These are phyloP conservation scores for Leishmania tropica DNA, from an alignment of 208 protist species.

Conservation along the genomic window DNA sequence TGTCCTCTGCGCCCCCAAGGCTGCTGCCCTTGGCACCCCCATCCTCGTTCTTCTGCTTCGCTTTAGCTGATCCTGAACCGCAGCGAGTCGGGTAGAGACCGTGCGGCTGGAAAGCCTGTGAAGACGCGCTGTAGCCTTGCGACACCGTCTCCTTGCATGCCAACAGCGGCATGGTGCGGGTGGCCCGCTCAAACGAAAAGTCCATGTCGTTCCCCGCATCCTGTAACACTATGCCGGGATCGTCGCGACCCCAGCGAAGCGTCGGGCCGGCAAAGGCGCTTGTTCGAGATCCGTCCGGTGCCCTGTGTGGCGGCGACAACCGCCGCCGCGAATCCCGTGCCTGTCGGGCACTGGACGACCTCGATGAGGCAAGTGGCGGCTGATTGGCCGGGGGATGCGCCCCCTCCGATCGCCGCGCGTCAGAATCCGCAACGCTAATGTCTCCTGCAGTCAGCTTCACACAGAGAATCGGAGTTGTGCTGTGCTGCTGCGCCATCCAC, in stretches of 20 bases:
- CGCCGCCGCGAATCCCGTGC: background rate
- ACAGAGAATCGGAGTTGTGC: conserved; percentile 7
- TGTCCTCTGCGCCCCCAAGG: background rate
- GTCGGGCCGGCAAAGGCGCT: background rate
- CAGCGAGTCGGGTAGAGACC: background rate
- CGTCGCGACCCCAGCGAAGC: conserved; percentile 24
- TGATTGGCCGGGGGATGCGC: background rate
- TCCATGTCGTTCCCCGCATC: conserved; percentile 24
- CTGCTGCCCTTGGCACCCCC: background rate
- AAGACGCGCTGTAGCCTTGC: background rate
- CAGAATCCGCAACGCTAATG: background rate
- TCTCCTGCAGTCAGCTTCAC: conserved; percentile 19
- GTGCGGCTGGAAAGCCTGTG: background rate
- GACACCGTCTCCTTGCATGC: conserved; percentile 17
- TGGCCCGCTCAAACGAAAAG: conserved; percentile 24
- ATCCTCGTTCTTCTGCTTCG: background rate
- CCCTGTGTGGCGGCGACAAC: background rate
- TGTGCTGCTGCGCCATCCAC: conserved; percentile 16
- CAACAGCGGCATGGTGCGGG: conserved; percentile 22
- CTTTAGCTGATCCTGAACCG: background rate
- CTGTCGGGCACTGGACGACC: background rate
- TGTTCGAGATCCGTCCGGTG: too few relatives aligned
- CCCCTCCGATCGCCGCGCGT: background rate
- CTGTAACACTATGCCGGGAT: conserved; percentile 17
- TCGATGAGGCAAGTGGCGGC: background rate